A percentile compares a stretch with the other conserved stretches of the same genome.
These are phyloP conservation scores for Phytophthora europaea DNA, from an alignment of 352 stramenopile genomes.

Conservation along the genomic window DNA sequence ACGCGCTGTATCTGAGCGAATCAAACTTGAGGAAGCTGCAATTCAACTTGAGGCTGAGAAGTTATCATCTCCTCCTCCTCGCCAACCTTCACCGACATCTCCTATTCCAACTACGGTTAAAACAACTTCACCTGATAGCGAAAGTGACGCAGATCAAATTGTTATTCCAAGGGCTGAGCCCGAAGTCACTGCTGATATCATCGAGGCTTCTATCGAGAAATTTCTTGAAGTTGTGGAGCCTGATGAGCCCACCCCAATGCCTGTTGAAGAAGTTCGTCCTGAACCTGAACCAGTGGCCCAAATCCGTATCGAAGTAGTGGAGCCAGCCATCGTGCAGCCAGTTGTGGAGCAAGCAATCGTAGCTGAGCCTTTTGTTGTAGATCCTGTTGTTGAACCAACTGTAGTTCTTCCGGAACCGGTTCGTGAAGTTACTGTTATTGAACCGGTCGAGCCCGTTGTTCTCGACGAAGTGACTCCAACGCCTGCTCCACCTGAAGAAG, in stretches of 20 bases:
- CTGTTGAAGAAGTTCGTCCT: constrained; percentile 8
- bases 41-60: constrained; percentile 12
- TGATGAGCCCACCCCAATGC: not conserved
- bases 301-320: constrained; percentile 4
- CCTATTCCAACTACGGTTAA: constrained; percentile 6
- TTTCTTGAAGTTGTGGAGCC: constrained; percentile 13
- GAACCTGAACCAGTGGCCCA: constrained; percentile 6
- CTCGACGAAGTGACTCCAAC: constrained; percentile 12
- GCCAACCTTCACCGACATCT: constrained; percentile 4
- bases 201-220: constrained; percentile 2
- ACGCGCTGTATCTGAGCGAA: constrained; percentile 19
- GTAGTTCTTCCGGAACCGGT: constrained; percentile 1
- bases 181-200: not conserved
- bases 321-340: constrained; percentile 4
- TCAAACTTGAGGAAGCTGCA: constrained; percentile 25
- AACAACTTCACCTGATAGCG: constrained; percentile 4
- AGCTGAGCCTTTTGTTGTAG: not conserved
- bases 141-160: constrained; percentile 6
- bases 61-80: constrained; percentile 4
- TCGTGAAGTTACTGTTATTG: constrained; percentile 5
- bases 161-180: not conserved
- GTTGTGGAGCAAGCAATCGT: constrained; percentile 3
- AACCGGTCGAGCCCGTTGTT: constrained; percentile 1
- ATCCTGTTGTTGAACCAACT: not conserved
- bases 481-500: constrained; percentile 5